A percentile compares a stretch with the other conserved stretches of the same genome.
These are phyloP conservation scores for Fusarium siculi DNA, from an alignment of 2,329 filamentous ascomycete genomes.

Conservation along the genomic window DNA sequence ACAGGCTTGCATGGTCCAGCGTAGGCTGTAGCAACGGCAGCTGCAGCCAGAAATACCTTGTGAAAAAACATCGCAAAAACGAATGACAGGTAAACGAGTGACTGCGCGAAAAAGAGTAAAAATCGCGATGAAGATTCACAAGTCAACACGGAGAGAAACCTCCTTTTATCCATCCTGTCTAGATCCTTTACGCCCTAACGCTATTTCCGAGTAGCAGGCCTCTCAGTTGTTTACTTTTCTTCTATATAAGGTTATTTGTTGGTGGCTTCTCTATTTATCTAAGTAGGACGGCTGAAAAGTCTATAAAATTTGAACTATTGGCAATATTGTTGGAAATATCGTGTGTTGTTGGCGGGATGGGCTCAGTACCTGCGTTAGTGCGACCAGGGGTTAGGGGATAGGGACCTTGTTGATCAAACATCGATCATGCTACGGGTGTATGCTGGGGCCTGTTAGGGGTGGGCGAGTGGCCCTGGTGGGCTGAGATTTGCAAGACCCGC, in stretches of 20 bases:
- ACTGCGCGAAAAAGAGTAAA: background rate
- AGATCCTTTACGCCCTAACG: background rate
- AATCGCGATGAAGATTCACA: rapidly evolving
- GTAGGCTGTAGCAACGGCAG: background rate
- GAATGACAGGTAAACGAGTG: background rate
- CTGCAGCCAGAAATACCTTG: background rate
- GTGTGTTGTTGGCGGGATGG: background rate
- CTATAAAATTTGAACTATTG: too few relatives aligned
- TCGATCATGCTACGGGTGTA: background rate
- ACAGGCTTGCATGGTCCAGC: background rate
- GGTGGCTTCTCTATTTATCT: background rate
- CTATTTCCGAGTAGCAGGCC: too few relatives aligned
- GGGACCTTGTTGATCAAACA: background rate
- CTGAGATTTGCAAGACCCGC: background rate
- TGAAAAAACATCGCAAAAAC: background rate
- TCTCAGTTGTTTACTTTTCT: background rate
- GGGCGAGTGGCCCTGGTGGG: too few relatives aligned
- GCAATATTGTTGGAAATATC: background rate
- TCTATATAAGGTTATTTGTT: background rate
- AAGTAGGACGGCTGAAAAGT: background rate
- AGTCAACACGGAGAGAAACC: rapidly evolving
- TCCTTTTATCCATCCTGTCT: background rate
- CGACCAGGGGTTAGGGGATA: background rate
- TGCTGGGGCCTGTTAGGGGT: background rate
- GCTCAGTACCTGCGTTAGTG: too few relatives aligned